A percentile compares a stretch with the other conserved stretches of the same genome.
phyloP scores from a whole-genome alignment of 805 yeast species.

The Candida jianshihensis region DNA sequence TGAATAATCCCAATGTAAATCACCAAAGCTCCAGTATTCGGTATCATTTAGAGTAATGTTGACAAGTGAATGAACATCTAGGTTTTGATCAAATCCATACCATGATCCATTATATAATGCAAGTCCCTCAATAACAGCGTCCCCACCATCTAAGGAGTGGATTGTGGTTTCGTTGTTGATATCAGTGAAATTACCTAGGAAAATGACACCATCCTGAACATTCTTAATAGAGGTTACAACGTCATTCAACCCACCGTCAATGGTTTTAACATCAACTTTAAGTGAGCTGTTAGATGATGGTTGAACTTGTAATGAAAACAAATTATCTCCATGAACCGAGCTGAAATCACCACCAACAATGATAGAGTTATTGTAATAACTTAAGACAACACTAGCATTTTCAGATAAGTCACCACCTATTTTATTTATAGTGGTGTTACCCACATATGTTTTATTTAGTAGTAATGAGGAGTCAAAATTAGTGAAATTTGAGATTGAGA shows the following conservation, averaged over 20 bases:
- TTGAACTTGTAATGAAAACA: conserved; percentile 27
- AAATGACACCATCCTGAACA: conserved; percentile 30
- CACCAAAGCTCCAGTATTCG: conserved; percentile 37
- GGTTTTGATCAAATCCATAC: conserved; percentile 35
- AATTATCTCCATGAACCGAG: conserved; percentile 30
- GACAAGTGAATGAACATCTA: conserved; percentile 4
- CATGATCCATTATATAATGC: conserved; percentile 33
- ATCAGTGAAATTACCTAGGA: conserved; percentile 41
- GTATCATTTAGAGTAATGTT: conserved; percentile 28
- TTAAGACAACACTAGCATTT: conserved; percentile 33
- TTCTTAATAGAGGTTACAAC: conserved; percentile 26
- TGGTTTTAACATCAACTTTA: conserved; percentile 14
- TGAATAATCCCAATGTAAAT: conserved; percentile 35
- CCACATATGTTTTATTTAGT: conserved; percentile 25
- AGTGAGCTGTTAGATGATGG: conserved; percentile 10
- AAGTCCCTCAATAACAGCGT: conserved; percentile 28
- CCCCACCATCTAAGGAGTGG: conserved; percentile 23
- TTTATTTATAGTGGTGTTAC: conserved; percentile 38
- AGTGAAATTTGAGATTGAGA: conserved; percentile 62
- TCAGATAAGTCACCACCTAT: conserved; percentile 27
- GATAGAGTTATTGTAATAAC: conserved; percentile 27
- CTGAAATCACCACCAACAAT: conserved; percentile 45
- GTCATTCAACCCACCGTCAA: conserved; percentile 35
- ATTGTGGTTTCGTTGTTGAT: conserved; percentile 26
- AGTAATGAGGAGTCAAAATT: conserved; percentile 22